Evolutionary conservation across 768 basidiomycete species (phyloP), one percentile per base, ranked within the genome.

Genomic region (Pleurotus platypus): DNA sequence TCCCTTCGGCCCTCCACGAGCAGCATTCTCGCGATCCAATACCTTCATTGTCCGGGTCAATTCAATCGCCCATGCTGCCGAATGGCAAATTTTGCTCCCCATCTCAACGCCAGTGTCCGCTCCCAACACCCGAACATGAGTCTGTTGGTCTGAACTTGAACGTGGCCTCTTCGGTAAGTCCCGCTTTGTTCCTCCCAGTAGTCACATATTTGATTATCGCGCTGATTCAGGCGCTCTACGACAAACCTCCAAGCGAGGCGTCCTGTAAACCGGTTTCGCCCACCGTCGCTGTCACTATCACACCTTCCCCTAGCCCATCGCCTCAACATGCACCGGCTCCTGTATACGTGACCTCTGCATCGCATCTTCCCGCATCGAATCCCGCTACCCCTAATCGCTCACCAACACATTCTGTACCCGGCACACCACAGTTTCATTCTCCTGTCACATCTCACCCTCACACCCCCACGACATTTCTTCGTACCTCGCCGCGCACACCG

Each of bases 61-160:
- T 15, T 35, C 8, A 54, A 22, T 26, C 37, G 42, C 20, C 42
- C 15, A 16, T 45, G 1, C 42, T 12, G 42, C 5, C 16, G 15
- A n/a, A n/a, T 45, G 42, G 42, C 0, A 4, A 39, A 38, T n/a
- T 54, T 18, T 13, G 24, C n/a, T 11, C 39, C 9, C 37, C n/a
- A 8, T 42, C 51, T 16, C 38, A 24, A 30, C 49, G 30, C 11
- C 12, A 50, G 15, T 54, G 51, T 42, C 51, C 51, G 9, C 26
- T 54, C 4, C 51, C 51, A 11, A 54, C 51, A 2, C 51, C 51
- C 2, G 51, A 54, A 24, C 51, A 54, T 54, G 51, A 54, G 39
- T 54, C 51, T n/a, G 42, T 20, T 2, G 51, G 51, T 6, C 3
- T 54, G 51, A 42, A 54, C 38, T 54, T 54, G 51, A 42, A n/a